Evolutionary conservation across 164 flowering plant species (phyloP).

Genomic region (Malania oleifera): DNA sequence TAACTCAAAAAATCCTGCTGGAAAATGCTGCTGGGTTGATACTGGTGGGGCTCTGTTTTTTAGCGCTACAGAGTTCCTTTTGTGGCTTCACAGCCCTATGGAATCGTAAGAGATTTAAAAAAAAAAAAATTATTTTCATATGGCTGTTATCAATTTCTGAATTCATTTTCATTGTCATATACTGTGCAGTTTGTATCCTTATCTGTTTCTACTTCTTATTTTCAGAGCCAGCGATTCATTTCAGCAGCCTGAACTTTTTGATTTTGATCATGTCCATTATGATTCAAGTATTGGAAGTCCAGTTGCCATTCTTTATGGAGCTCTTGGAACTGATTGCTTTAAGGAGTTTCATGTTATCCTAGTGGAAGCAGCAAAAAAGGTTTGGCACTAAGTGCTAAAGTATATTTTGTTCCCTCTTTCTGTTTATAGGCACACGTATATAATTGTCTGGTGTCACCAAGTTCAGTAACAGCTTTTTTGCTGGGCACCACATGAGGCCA

Average conservation of each 20-base stretch:
- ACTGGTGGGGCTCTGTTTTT: constrained; percentile 61
- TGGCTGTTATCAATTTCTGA: not conserved
- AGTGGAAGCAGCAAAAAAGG: constrained; percentile 75
- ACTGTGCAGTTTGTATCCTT: not conserved
- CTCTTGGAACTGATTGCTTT: constrained; percentile 90
- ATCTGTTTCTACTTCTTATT: constrained; percentile 10
- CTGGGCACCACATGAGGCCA: too few species aligned
- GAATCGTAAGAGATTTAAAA: constrained; percentile 42
- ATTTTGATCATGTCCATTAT: constrained; percentile 80
- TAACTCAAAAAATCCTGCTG: constrained; percentile 50
- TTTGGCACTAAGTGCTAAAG: constrained; percentile 10
- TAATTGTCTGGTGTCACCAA: too few species aligned
- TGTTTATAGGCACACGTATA: not conserved
- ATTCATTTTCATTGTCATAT: not conserved
- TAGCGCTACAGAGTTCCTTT: constrained; percentile 54
- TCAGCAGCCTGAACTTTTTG: constrained; percentile 85
- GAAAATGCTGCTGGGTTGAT: constrained; percentile 98
- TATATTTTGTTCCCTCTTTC: not conserved
- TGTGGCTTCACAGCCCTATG: constrained; percentile 51
- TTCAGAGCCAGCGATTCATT: constrained; percentile 47
- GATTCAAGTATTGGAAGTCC: constrained; percentile 56
- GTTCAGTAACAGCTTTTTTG: too few species aligned
- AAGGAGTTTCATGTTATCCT: constrained; percentile 64
- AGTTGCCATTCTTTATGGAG: constrained; percentile 81
- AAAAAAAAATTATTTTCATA: not conserved